Conservation (phyloP, 352 stramenopile genomes). For the Phytopythium aichiense region DNA sequence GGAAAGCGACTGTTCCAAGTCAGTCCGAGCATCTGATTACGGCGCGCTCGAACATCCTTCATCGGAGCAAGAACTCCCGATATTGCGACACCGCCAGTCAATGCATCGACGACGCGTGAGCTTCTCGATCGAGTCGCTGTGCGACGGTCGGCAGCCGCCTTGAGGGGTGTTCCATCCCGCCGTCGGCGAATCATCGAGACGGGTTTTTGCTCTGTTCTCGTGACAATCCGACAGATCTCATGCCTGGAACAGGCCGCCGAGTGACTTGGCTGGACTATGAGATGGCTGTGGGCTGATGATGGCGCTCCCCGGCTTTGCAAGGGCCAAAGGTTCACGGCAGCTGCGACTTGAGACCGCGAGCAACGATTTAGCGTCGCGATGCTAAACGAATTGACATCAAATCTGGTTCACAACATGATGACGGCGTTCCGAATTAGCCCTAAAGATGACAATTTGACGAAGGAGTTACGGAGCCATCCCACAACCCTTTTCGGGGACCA, state of each 20-base stretch:
- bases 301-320: not conserved
- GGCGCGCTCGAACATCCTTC: no score
- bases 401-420: not conserved
- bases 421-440: not conserved
- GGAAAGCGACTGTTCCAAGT: not conserved
- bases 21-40: not conserved
- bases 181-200: no score
- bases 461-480: not conserved
- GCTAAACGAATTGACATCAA: no score
- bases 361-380: no score
- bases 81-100: not conserved
- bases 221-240: no score
- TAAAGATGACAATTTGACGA: conserved; percentile 5
- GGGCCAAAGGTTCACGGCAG: conserved; percentile 1
- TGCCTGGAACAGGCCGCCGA: not conserved
- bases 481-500: not conserved
- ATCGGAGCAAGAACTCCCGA: not conserved
- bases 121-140: not conserved
- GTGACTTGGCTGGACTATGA: not conserved
- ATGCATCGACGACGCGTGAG: not conserved
- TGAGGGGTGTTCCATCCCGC: not conserved
- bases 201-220: no score
- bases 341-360: not conserved
- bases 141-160: not conserved
- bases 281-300: not conserved